Conservation (phyloP, 2,329 filamentous ascomycete genomes). For the Ceratocystis huliohia region DNA sequence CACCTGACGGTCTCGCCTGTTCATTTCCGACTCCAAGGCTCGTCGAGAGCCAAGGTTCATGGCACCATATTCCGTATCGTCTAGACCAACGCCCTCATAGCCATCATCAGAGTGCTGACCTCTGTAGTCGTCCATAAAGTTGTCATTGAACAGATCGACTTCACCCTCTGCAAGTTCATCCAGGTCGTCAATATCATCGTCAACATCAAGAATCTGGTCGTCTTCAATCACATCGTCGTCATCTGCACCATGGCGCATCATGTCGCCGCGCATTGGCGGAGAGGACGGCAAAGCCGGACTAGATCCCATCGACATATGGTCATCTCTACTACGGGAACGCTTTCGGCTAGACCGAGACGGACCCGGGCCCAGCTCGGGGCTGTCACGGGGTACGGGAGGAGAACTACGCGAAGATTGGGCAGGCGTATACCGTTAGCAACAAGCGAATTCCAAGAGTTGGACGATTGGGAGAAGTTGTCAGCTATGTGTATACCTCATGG, state of each 20-base stretch:
- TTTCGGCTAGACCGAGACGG: slow-evolving; percentile 39
- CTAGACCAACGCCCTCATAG: slow-evolving; percentile 60
- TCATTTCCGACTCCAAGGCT: slow-evolving; percentile 58
- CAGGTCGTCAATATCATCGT: slow-evolving; percentile 60
- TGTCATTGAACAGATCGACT: slow-evolving; percentile 63
- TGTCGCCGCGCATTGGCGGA: slow-evolving; percentile 46
- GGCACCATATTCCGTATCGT: slow-evolving; percentile 61
- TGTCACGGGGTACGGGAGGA: slow-evolving; percentile 33
- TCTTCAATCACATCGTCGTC: slow-evolving; percentile 62
- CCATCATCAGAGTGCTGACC: slow-evolving; percentile 46
- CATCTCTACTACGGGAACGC: slow-evolving; percentile 41
- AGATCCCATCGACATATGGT: slow-evolving; percentile 40
- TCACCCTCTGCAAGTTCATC: slow-evolving; percentile 74
- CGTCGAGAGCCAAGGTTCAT: slow-evolving; percentile 55
- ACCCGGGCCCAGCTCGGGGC: slow-evolving; percentile 31
- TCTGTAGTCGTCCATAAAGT: slow-evolving; percentile 59
- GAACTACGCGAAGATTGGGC: slow-evolving; percentile 42
- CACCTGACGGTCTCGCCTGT: slow-evolving; percentile 60
- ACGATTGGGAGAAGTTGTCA: neutral
- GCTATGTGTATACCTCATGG: neutral
- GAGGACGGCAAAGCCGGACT: slow-evolving; percentile 56
- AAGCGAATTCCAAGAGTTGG: neutral
- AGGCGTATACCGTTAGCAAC: neutral
- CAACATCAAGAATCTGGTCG: slow-evolving; percentile 38
- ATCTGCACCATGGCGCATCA: slow-evolving; percentile 51